Evolutionary conservation across 768 basidiomycete species (phyloP), one percentile per base, ranked within the genome.

Genomic region (Suillus sp.): DNA sequence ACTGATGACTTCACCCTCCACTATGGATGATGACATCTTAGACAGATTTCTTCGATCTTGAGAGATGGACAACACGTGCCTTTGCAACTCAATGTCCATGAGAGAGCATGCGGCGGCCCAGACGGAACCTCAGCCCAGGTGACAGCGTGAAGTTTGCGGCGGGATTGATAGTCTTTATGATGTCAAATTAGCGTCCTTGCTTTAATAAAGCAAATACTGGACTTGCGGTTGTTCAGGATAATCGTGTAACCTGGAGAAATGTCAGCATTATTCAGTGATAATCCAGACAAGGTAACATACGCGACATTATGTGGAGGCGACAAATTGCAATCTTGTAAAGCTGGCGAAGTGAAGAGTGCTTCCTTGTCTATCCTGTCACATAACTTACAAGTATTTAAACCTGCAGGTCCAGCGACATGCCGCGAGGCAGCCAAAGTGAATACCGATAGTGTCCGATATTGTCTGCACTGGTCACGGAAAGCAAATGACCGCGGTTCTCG

Each of bases 61-160:
- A 22, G 10, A 10, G 51, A 34, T 18, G 18, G 18, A 25, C 43
- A 22, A 3, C 51, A 61, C 84, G 67, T 67, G 88, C 88, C 77
- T 75, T 84, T 87, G 73, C 86, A 89, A 25, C 79, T 71, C n/a
- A 78, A 72, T 11, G 78, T 84, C 88, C 88, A 90, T 25, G 69
- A 61, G 35, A 76, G 67, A 13, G 76, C 73, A 66, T 83, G 71
- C 10, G 79, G 63, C 0, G 78, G 82, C 1, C 88, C 87, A 5
- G 74, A 66, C 2, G 48, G 66, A 1, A 66, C 69, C 55, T 83
- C 81, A 16, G 60, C 72, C 75, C 77, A 89, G 50, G 73, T 79
- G 58, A 88, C 53, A 5, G 76, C 64, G 53, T 78, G 68, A 6
- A 40, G 38, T 65, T 71, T 63, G 51, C 68, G 64, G 45, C 68